A percentile compares a stretch with the other conserved stretches of the same genome.
phyloP scores from a whole-genome alignment of 306 rosid species.

The Medicago ruthenica region DNA sequence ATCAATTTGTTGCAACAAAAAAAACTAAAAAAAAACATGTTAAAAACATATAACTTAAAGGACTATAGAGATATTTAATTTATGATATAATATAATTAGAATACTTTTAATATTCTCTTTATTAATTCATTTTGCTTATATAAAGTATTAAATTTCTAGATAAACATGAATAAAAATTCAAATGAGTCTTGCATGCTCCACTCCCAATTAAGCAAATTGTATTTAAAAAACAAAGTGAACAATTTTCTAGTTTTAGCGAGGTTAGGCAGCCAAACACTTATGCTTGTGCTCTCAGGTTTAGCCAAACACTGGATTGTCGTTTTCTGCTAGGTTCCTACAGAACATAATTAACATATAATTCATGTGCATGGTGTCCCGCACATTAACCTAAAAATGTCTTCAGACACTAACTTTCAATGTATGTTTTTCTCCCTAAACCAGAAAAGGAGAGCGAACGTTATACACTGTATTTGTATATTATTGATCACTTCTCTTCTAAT shows the following conservation, averaged over 20 bases:
- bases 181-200: neutral
- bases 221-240: neutral
- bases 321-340: constrained; percentile 28
- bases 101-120: too few relatives aligned
- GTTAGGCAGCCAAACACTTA: constrained; percentile 22
- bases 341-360: neutral
- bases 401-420: neutral
- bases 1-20: too few relatives aligned
- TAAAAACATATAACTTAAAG: too few relatives aligned
- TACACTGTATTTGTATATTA: neutral
- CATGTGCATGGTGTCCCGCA: neutral
- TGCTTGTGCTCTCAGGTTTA: constrained; percentile 25
- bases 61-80: too few relatives aligned
- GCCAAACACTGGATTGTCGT: constrained; percentile 17
- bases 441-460: neutral
- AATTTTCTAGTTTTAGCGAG: neutral
- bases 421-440: neutral
- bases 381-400: neutral
- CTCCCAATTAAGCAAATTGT: neutral
- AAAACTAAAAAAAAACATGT: too few relatives aligned
- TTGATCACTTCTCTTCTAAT: neutral
- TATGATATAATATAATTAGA: too few relatives aligned
- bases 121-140: too few relatives aligned
- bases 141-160: neutral
- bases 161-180: neutral